phyloP scores from a whole-genome alignment of 805 yeast species.

The Monosporozyma aerobia region DNA sequence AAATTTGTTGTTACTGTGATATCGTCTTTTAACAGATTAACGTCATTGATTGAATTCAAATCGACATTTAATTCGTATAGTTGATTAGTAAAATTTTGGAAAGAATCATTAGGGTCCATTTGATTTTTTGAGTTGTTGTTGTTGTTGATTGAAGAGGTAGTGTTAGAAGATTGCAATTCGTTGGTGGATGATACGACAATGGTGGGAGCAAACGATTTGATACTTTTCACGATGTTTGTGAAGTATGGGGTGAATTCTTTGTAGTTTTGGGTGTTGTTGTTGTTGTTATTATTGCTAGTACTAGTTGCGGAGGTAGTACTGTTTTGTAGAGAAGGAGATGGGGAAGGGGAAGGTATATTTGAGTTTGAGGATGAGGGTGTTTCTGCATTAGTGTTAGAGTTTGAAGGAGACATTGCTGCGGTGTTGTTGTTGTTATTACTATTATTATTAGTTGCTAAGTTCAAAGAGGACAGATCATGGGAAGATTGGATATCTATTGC shows the following conservation, averaged over 20 bases:
- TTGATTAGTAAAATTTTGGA: conserved; percentile 14
- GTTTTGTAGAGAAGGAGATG: background rate
- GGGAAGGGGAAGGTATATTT: background rate
- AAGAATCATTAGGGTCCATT: background rate
- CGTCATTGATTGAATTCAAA: conserved; percentile 4
- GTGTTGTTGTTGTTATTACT: background rate
- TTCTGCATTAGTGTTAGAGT: background rate
- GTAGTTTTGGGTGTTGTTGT: no score
- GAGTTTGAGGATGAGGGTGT: background rate
- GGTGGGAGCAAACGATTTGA: conserved; percentile 19
- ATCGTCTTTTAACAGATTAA: conserved; percentile 12
- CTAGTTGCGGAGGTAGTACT: background rate
- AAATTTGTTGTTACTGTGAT: conserved; percentile 21
- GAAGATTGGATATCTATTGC: background rate
- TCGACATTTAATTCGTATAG: conserved; percentile 17
- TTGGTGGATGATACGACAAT: conserved; percentile 16
- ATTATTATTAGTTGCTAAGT: background rate
- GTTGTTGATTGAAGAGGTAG: conserved; percentile 11
- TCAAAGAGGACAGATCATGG: background rate
- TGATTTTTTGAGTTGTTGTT: conserved; percentile 3
- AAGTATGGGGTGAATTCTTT: conserved; percentile 11
- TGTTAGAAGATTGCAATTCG: conserved; percentile 19
- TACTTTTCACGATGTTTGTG: conserved; percentile 15
- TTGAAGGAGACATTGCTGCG: background rate
- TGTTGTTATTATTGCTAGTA: background rate